Base-by-base conservation (phyloP, 2,329 filamentous ascomycete genomes). In the Cryphonectria parasitica region DNA sequence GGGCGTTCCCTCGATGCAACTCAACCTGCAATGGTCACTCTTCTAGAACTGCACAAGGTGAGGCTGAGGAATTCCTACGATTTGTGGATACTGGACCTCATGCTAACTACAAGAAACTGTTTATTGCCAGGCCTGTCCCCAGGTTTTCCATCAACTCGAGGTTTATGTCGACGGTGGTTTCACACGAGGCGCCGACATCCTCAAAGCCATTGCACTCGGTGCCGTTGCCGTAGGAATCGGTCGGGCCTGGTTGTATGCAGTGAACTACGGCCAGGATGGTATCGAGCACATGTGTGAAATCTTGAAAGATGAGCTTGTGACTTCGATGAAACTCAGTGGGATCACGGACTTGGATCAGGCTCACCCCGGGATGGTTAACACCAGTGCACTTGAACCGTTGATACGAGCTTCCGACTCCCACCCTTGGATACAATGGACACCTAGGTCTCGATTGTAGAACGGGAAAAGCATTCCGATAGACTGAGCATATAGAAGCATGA, bases 121-220 rank as follows among this genome's bases (percentile, higher is more conserved):
- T n/a, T 19, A n/a, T 49, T n/a, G n/a, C 7, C 22, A 49, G 45
- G 82, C 82, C 69, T 83, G 83, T 28, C 86, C 86, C 0, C 80
- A 83, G 45, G 79, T 88, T 1, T 83, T 88, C 62, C 79, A 82
- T 15, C 78, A 80, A 58, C 80, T 88, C 73, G 84, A 88, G 73
- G 82, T 89, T 2, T 84, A 83, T 64, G 78, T 89, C 3, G 87
- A 89, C 68, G 85, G 86, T 3, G 87, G 87, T 0, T 82, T 89
- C 31, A 81, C 84, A 52, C 79, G 86, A 34, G 87, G 87, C 0
- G 84, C 86, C 0, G 87, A 89, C 73, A 83, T 88, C 2, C 79
- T 88, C 64, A 88, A 88, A 73, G 85, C 85, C 1, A 76, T 88
- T n/a, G 85, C 83, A 31, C 75, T 88, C 1, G 87, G 86, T 0